Base-by-base conservation (phyloP, 768 basidiomycete species). In the Lentinula guzmanii region DNA sequence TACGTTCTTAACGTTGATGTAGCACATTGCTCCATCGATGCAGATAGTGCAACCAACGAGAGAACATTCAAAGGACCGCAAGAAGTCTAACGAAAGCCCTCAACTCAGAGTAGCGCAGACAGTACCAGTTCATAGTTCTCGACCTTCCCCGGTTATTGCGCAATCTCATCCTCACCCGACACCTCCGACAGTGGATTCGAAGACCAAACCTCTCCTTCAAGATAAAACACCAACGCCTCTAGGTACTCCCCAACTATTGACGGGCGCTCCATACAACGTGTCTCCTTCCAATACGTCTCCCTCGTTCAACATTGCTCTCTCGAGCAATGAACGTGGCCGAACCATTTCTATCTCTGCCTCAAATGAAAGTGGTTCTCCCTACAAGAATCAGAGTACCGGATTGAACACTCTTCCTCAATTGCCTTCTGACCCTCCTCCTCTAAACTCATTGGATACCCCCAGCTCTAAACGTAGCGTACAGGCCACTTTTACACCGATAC, bases 271-370 rank as follows among this genome's bases (percentile, higher is more conserved):
- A 21, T 15, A 24, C 24, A 18, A 24, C 10, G 10, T 28, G 3
- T 15, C 51, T 4, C 50, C 21, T 8, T 8, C 8, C 45, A 33
- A 60, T 31, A 41, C 50, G 9, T 60, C 59, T 24, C 59, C 59
- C 24, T 43, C 48, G 15, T 60, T 52, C 59, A 60, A 60, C n/a
- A 50, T 60, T 52, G 45, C 59, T 28, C 21, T 60, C 9, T 52
- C 59, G 8, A 52, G n/a, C 39, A 60, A 52, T 34, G 51, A 28
- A 52, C 48, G 59, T 16, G 59, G 59, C 15, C 45, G 59, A 24
- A 50, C 48, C 10, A 28, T 60, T 31, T 60, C 59, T 9, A 52
- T 60, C 21, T 60, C 59, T n/a, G 39, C 59, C 8, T 60, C 59
- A 4, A 60, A 60, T 41, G 59, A 59, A 33, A 41, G 28, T 42